Conservation (phyloP, 2,329 filamentous ascomycete genomes). For the Neofusicoccum parvum region DNA sequence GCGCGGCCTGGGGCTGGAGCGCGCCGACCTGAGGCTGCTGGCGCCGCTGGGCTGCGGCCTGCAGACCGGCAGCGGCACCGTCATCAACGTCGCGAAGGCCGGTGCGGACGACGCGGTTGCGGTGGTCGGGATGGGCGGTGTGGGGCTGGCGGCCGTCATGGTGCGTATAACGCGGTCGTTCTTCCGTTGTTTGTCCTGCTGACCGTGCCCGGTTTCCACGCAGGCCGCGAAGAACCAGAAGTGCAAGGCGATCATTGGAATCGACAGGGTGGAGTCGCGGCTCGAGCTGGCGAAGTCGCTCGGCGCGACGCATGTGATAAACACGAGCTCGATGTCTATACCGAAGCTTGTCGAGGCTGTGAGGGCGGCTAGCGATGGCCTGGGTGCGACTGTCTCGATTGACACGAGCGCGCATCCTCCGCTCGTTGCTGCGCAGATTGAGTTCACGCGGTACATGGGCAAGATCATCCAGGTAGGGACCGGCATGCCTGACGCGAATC, state of each 20-base stretch:
- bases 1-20: constrained; percentile 35
- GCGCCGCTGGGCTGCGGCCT: constrained; percentile 51
- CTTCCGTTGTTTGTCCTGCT: neutral
- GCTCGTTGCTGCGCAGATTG: constrained; percentile 45
- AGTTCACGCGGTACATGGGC: constrained; percentile 48
- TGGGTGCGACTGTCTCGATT: constrained; percentile 48
- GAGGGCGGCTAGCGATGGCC: constrained; percentile 29
- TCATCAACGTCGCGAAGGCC: constrained; percentile 35
- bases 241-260: constrained; percentile 39
- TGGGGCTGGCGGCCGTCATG: constrained; percentile 51
- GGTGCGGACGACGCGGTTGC: constrained; percentile 40
- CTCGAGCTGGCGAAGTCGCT: constrained; percentile 41
- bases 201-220: neutral
- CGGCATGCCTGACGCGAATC: constrained; percentile 42
- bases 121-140: constrained; percentile 50
- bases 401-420: constrained; percentile 52
- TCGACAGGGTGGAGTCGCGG: constrained; percentile 38
- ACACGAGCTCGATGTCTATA: constrained; percentile 28
- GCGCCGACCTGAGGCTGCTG: constrained; percentile 45
- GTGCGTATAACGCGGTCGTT: neutral
- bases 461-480: constrained; percentile 54
- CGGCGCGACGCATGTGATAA: constrained; percentile 43
- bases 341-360: constrained; percentile 32
- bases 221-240: constrained; percentile 48
- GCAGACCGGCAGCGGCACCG: constrained; percentile 49